Conservation (phyloP, 1,284 basidiomycete genomes). For the Fomitopsis betulina region DNA sequence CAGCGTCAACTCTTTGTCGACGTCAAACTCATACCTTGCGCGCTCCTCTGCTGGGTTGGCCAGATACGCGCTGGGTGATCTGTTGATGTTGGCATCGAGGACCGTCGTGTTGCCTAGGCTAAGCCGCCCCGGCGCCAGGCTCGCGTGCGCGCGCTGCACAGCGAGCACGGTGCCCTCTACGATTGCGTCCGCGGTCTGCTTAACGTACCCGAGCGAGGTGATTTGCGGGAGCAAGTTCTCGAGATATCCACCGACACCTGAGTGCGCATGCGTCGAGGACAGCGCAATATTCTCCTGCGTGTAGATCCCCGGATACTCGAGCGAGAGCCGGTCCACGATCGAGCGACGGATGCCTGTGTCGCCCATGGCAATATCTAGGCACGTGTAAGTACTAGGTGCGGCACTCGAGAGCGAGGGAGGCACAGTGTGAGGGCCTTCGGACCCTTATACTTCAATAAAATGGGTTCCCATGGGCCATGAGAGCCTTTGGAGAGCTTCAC, state of each 20-base stretch:
- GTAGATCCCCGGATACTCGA: conserved; percentile 60
- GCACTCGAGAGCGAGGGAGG: neutral
- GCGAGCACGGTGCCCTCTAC: conserved; percentile 66
- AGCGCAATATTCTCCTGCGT: conserved; percentile 71
- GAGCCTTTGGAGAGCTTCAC: no score
- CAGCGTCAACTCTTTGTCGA: conserved; percentile 68
- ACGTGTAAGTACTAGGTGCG: neutral
- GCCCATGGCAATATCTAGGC: conserved; percentile 71
- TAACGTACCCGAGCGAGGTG: conserved; percentile 72
- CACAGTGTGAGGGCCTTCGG: no score
- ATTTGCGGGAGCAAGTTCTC: conserved; percentile 76
- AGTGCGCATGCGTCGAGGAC: conserved; percentile 74
- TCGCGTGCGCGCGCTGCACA: conserved; percentile 63
- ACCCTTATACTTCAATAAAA: no score
- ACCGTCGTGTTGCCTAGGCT: conserved; percentile 67
- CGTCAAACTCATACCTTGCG: conserved; percentile 59
- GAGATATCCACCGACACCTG: conserved; percentile 77
- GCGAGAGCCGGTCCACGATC: conserved; percentile 55
- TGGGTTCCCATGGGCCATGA: no score
- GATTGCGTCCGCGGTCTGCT: conserved; percentile 65
- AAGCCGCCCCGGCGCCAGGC: conserved; percentile 53
- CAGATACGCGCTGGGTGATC: conserved; percentile 68
- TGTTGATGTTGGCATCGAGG: conserved; percentile 67
- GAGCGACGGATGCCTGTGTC: conserved; percentile 73
- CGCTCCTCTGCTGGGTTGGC: conserved; percentile 69